A percentile compares a stretch with the other conserved stretches of the same genome.
These are phyloP conservation scores for Candida morakotiae DNA, from an alignment of 805 yeast genomes.

Conservation along the genomic window DNA sequence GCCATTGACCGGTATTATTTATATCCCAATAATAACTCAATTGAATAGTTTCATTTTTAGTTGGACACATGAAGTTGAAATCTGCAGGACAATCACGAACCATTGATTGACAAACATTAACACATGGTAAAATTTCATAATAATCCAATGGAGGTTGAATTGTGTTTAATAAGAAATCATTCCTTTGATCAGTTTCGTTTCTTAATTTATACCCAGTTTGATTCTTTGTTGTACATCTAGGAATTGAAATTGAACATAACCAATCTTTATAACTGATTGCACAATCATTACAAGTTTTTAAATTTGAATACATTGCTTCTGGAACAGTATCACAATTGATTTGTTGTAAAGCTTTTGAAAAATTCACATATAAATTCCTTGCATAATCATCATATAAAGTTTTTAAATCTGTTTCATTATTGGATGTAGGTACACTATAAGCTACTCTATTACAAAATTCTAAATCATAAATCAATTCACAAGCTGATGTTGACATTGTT, in stretches of 20 bases:
- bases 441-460: slow-evolving; percentile 80
- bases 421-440: slow-evolving; percentile 70
- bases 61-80: slow-evolving; percentile 76
- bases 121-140: slow-evolving; percentile 83
- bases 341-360: slow-evolving; percentile 71
- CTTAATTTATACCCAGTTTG: slow-evolving; percentile 39
- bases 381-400: slow-evolving; percentile 65
- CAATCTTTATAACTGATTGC: slow-evolving; percentile 68
- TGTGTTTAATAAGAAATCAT: slow-evolving; percentile 46
- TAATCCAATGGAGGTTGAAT: slow-evolving; percentile 57
- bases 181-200: slow-evolving; percentile 49
- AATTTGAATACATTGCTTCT: slow-evolving; percentile 69
- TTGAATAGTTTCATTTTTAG: slow-evolving; percentile 23
- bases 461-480: slow-evolving; percentile 70
- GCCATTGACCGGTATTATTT: slow-evolving; percentile 17
- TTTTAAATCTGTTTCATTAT: slow-evolving; percentile 4
- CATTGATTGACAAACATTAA: slow-evolving; percentile 71
- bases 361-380: slow-evolving; percentile 50
- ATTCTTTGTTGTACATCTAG: slow-evolving; percentile 67
- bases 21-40: slow-evolving; percentile 44
- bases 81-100: slow-evolving; percentile 81
- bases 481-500: slow-evolving; percentile 51
- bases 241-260: slow-evolving; percentile 87
- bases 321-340: slow-evolving; percentile 67
- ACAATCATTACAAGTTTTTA: slow-evolving; percentile 73